Conservation (phyloP, 2,329 filamentous ascomycete species). For the Ampelomyces quisqualis region DNA sequence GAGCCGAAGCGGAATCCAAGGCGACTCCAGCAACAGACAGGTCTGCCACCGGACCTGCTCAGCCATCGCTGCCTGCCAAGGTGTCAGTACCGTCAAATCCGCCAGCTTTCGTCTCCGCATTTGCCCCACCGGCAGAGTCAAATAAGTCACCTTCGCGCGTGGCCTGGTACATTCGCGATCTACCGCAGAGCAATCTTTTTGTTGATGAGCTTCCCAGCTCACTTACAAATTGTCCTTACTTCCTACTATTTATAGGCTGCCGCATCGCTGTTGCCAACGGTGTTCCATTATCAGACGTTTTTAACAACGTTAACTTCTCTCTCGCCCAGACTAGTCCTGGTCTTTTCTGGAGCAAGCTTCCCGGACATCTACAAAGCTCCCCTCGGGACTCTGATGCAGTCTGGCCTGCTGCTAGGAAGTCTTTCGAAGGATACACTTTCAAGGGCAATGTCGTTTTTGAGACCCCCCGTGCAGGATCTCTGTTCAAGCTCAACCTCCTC, state of each 20-base stretch:
- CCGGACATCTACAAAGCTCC: not conserved
- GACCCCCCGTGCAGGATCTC: constrained; percentile 7
- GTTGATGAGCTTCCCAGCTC: constrained; percentile 15
- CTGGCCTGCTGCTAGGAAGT: constrained; percentile 27
- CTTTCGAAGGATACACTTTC: constrained; percentile 36
- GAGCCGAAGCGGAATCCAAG: constrained; percentile 11
- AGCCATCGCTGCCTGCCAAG: no score
- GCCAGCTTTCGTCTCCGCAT: not conserved
- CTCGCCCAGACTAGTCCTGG: constrained; percentile 12
- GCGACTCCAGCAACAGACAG: no score
- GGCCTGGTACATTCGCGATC: constrained; percentile 27
- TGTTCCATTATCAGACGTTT: constrained; percentile 15
- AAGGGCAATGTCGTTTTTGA: constrained; percentile 34
- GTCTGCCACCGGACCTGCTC: no score
- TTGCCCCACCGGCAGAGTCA: not conserved
- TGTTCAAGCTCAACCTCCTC: constrained; percentile 31
- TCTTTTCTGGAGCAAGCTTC: constrained; percentile 20
- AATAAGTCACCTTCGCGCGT: constrained; percentile 19
- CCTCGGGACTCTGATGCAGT: constrained; percentile 4
- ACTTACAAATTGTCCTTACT: constrained; percentile 28
- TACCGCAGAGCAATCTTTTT: constrained; percentile 35
- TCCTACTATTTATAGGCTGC: constrained; percentile 37
- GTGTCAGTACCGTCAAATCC: no score
- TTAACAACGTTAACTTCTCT: constrained; percentile 11
- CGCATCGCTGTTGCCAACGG: constrained; percentile 25